Evolutionary conservation across 768 basidiomycete species (phyloP).

Genomic region (Boletus sp.): DNA sequence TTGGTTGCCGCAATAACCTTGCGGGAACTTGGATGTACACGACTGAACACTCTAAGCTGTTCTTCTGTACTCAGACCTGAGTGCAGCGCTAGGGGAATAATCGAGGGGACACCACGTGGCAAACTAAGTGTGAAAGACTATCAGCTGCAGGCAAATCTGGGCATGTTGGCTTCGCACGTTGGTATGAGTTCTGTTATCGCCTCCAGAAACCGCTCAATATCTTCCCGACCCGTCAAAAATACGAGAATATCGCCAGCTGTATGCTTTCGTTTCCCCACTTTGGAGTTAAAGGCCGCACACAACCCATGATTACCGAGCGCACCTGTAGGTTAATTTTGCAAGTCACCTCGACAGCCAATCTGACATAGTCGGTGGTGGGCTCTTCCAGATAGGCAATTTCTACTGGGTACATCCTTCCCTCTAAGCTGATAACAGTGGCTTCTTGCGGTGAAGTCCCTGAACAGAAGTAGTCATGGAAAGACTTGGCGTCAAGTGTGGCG

Average conservation of each 20-base stretch:
- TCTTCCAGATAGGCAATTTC: slow-evolving; percentile 86
- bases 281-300: background rate
- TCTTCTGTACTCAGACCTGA: slow-evolving; percentile 88
- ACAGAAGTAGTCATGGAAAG: slow-evolving; percentile 88
- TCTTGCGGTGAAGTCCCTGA: slow-evolving; percentile 60
- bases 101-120: slow-evolving; percentile 51
- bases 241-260: slow-evolving; percentile 86
- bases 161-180: slow-evolving; percentile 42
- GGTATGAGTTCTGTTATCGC: slow-evolving; percentile 76
- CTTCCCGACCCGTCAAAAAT: slow-evolving; percentile 92
- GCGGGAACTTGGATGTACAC: slow-evolving; percentile 68
- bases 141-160: background rate
- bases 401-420: slow-evolving; percentile 94
- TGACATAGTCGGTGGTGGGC: slow-evolving; percentile 77
- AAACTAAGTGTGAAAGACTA: slow-evolving; percentile 36
- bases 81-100: slow-evolving; percentile 77
- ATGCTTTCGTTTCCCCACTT: slow-evolving; percentile 46
- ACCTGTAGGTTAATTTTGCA: slow-evolving; percentile 85
- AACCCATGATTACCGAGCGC: slow-evolving; percentile 9
- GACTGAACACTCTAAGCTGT: slow-evolving; percentile 83
- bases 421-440: slow-evolving; percentile 82
- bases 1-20: slow-evolving; percentile 95
- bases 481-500: slow-evolving; percentile 90
- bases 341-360: slow-evolving; percentile 76
- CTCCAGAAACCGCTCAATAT: slow-evolving; percentile 88